Evolutionary conservation across 1,139 yeast genomes (phyloP), one percentile per base, ranked within the genome.

Genomic region (Taiozyma onychis): DNA sequence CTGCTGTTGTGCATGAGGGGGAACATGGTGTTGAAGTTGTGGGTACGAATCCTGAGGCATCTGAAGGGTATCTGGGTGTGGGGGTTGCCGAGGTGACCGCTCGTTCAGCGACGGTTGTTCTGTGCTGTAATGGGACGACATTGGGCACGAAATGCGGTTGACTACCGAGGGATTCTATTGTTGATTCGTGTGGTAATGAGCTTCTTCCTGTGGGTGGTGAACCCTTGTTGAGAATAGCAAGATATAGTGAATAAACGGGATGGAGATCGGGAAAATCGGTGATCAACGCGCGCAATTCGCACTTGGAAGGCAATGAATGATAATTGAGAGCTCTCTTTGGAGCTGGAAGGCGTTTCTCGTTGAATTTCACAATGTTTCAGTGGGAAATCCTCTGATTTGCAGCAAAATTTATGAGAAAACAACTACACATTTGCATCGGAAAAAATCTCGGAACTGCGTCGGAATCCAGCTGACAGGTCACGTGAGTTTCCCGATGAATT

Each of bases 81-180:
- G 41, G 6, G 35, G 35, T 13, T 32, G 35, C 5, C 35, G 35
- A n/a, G 35, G 41, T 16, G 41, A 37, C 30, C 47, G 34, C 9
- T 58, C 63, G 22, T 58, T 58, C 49, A 59, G 45, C 1, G 57
- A 54, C 5, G 64, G 63, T 46, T 57, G 59, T 27, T 55, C 60
- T 2, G 59, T 28, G 45, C 61, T 59, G 47, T 54, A 59, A 44
- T 56, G 57, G 48, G 46, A 56, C 7, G 62, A 56, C 61, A 59
- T 59, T 28, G 14, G 24, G 3, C 9, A 24, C 4, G 8, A 9
- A 18, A n/a, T 32, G 9, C n/a, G 16, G n/a, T n/a, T 32, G 16
- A n/a, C 14, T n/a, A 13, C 18, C 35, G 13, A 11, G 13, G 34
- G 6, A 11, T 30, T 30, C 34, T 30, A 30, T 30, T 30, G 34